Percentiles rank a stretch among this genome's conserved stretches.
These are phyloP conservation scores for Andrographis paniculata DNA, from an alignment of 305 asterid genomes.

Conservation along the genomic window DNA sequence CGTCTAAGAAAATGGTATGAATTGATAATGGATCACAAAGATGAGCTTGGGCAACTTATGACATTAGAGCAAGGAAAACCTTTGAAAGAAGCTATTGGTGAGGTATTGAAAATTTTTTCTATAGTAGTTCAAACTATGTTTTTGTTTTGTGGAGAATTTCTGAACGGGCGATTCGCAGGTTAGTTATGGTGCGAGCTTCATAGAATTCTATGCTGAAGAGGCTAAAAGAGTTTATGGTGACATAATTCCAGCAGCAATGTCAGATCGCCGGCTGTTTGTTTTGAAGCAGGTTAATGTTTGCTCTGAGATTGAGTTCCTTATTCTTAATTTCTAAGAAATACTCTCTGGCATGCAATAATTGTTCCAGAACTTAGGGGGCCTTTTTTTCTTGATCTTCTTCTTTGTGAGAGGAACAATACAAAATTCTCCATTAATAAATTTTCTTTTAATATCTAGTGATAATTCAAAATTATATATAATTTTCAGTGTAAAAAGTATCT, in stretches of 20 bases:
- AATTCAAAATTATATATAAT: neutral
- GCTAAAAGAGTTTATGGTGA: conserved; percentile 95
- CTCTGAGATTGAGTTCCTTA: neutral
- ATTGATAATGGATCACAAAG: conserved; percentile 70
- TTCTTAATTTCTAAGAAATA: neutral
- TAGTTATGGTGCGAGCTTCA: conserved; percentile 74
- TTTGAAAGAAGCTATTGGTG: conserved; percentile 91
- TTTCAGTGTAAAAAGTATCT: neutral
- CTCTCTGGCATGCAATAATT: no score
- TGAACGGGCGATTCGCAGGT: conserved; percentile 47
- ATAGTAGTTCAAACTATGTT: conserved; percentile 10
- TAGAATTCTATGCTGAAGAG: conserved; percentile 93
- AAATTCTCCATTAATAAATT: neutral
- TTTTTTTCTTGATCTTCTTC: no score
- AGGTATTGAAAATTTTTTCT: conserved; percentile 46
- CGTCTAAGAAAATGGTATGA: conserved; percentile 83
- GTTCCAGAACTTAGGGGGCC: no score
- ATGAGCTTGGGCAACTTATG: conserved; percentile 91
- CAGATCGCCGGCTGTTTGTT: conserved; percentile 90
- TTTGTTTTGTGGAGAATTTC: conserved; percentile 11
- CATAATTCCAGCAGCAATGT: conserved; percentile 77
- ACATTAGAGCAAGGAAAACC: conserved; percentile 98
- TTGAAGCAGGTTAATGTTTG: conserved; percentile 61
- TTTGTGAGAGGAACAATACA: no score
- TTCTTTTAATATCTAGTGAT: neutral